Conservation (phyloP, 805 yeast species). For the Ogataea dorogensis region DNA sequence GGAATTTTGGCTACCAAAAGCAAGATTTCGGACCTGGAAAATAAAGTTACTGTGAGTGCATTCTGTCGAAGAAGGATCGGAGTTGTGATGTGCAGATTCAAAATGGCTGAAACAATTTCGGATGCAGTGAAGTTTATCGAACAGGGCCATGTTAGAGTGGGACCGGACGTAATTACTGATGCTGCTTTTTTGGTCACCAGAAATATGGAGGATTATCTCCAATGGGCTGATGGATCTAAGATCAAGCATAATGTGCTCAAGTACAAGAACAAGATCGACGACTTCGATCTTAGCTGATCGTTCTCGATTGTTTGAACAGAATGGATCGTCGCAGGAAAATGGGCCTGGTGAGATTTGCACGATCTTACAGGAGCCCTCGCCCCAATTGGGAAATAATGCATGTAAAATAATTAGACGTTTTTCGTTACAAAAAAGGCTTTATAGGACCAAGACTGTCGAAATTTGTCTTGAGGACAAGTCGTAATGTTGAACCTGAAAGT, state of each 20-base stretch:
- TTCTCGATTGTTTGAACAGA: not conserved
- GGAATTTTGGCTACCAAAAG: constrained; percentile 87
- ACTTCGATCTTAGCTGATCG: constrained; percentile 46
- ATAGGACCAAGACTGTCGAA: too few relatives aligned
- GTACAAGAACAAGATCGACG: constrained; percentile 74
- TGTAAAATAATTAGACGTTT: constrained; percentile 3
- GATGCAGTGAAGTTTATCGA: constrained; percentile 93
- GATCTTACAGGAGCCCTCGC: constrained; percentile 5
- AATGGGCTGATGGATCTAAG: constrained; percentile 97
- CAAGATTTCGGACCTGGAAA: constrained; percentile 88
- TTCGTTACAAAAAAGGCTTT: too few relatives aligned
- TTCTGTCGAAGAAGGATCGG: constrained; percentile 89
- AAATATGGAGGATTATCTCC: constrained; percentile 91
- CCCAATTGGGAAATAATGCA: constrained; percentile 10
- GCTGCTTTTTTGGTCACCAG: constrained; percentile 93
- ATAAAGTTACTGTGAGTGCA: constrained; percentile 88
- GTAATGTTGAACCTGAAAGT: too few relatives aligned
- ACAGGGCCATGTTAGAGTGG: constrained; percentile 97
- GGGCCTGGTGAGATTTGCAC: constrained; percentile 4
- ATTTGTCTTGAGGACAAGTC: too few relatives aligned
- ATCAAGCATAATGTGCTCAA: constrained; percentile 85
- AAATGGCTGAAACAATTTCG: constrained; percentile 85
- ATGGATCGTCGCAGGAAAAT: not conserved
- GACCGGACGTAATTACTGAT: constrained; percentile 93
- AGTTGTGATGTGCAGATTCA: constrained; percentile 89